Base-by-base conservation (phyloP, 192 early-diverging fungal species). In the Coemansia umbellata region DNA sequence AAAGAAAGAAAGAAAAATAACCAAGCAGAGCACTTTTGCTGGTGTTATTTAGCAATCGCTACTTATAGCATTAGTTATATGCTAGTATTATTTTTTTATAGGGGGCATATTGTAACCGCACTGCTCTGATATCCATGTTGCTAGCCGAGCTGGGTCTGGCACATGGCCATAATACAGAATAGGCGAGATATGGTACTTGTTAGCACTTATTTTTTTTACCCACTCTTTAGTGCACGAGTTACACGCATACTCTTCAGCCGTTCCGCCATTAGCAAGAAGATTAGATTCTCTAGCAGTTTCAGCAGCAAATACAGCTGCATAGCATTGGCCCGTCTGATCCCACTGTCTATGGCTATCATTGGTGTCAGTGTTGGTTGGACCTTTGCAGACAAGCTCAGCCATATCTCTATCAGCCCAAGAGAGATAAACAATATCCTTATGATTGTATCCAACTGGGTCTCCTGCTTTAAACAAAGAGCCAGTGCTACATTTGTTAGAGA, bases 91-190 rank as follows among this genome's bases (percentile, higher is more conserved):
- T n/a, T 5, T 17, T 19, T 50, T 55, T 4, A 61, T 53, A 1
- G 66, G 66, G 1, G 55, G 31, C 37, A 76, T 60, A 2, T 47
- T 33, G 40, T 76, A 76, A 19, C 58, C 58, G 23, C 73, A 76
- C 39, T 68, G 57, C 21, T 76, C 73, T 0, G 66, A 69, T 15
- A 76, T 65, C 73, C 73, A 76, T 4, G 66, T 49, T 5, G 73
- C 73, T 18, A 76, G 73, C 1, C 58, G 57, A 0, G 32, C 36
- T 4, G 73, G 45, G 54, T 76, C 67, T 0, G 73, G 62, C 31
- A 76, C 69, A 37, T 76, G 73, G 1, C 73, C 73, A 47, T 76
- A 76, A 44, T 76, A 76, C 8, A 76, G 51, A 22, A 76, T 32
- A 11, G 73, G 73, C 11, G 73, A 65, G 13, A 69, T 39, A 17